Base-by-base conservation (phyloP, 805 yeast species). In the Saitoella complicata region DNA sequence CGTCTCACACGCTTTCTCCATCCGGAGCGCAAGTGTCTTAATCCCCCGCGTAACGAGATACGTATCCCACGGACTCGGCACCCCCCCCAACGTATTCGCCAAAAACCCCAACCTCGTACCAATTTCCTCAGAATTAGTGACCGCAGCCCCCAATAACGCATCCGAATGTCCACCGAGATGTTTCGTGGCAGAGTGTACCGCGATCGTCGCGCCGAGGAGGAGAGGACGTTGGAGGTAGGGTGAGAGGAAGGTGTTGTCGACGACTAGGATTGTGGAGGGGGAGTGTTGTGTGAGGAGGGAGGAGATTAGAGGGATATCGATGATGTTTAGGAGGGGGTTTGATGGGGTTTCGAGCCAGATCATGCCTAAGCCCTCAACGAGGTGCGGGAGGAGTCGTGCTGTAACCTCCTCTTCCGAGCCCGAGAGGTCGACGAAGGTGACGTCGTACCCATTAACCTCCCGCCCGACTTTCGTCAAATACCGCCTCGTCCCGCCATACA, bases 21-120 rank as follows among this genome's bases (percentile, higher is more conserved):
- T 80, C 62, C 95, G 74, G 64, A 84, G 69, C 58, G 82, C 91
- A 58, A 83, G 69, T 38, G 94, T 84, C 71, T 81, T 84, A 58
- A 84, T 70, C 58, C 94, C 94, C 62, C 95, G 73, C 70, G 83
- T 94, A 45, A 93, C 87, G 62, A 83, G 76, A 94, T 94, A 84
- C 38, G 85, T 73, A 66, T 85, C 94, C 61, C 84, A 85, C 44
- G 94, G 83, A 13, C 93, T 81, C 51, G 94, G 93, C 51, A 84
- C 73, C 31, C 93, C 85, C 50, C 94, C 95, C 55, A 81, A 69
- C 51, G 94, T 93, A 56, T 83, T 83, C 64, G 84, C 94, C 62
- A 83, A 70, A 68, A 81, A 83, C 49, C 81, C 70, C 63, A 78
- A 70, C 57, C 69, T 68, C 54, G 76, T 76, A 64, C 75, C 75